Evolutionary conservation across 1,139 yeast genomes (phyloP).

Genomic region (Arxiozyma telluris): DNA sequence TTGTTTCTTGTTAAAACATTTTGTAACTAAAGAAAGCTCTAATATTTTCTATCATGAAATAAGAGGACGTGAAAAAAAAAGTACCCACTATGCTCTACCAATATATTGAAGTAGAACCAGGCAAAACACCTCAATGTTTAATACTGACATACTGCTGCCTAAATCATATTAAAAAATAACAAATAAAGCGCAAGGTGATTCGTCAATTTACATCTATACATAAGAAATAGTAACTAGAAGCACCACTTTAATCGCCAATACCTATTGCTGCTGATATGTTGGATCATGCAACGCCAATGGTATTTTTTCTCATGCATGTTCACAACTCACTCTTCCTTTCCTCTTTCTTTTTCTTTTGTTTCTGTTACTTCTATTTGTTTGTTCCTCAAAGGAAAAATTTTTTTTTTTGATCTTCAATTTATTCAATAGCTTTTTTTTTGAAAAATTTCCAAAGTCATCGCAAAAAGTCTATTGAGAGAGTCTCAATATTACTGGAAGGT

Average conservation of each 20-base stretch:
- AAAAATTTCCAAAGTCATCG: slow-evolving; percentile 8
- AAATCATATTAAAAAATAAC: no score
- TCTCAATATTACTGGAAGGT: no score
- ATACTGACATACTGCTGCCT: no score
- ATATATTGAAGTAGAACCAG: neutral
- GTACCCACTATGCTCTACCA: neutral
- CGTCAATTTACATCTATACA: neutral
- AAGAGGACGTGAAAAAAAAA: no score
- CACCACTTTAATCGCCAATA: no score
- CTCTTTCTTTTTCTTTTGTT: no score
- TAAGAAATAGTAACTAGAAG: no score
- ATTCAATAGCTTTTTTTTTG: neutral
- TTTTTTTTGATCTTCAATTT: neutral
- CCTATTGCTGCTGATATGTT: neutral
- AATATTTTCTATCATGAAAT: no score
- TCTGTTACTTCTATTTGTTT: neutral
- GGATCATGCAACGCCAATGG: neutral
- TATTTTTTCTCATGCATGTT: neutral
- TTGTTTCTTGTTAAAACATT: no score
- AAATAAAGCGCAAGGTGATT: no score
- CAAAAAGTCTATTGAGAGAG: slow-evolving; percentile 1
- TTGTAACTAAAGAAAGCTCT: no score
- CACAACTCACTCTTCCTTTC: neutral
- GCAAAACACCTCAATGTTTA: no score
- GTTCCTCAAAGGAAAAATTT: neutral